Percentiles rank a stretch among this genome's conserved stretches.
Evolutionary conservation across 202 grass and related monocot species (phyloP).

Genomic region (Eragrostis tef): DNA sequence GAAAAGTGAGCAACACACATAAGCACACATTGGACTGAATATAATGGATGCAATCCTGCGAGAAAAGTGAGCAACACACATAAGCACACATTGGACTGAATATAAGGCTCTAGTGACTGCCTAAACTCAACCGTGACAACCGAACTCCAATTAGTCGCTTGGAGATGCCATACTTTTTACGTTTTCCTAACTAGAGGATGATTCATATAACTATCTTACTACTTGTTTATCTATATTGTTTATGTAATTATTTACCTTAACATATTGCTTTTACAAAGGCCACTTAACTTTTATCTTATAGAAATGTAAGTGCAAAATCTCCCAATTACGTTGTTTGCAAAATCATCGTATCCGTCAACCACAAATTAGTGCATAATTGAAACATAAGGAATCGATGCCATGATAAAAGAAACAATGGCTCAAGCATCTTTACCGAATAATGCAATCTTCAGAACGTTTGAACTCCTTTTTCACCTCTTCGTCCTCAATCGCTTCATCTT

Average conservation of each 20-base stretch:
- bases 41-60: no score
- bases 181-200: no score
- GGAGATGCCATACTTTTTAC: no score
- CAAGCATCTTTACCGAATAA: constrained; percentile 68
- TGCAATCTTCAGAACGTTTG: constrained; percentile 73
- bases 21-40: no score
- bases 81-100: no score
- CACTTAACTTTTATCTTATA: constrained; percentile 23
- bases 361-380: constrained; percentile 27
- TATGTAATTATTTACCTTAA: background rate
- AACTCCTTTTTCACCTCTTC: constrained; percentile 93
- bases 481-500: constrained; percentile 88
- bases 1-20: no score
- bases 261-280: constrained; percentile 3
- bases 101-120: background rate
- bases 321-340: constrained; percentile 28
- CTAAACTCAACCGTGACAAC: background rate
- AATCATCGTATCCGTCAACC: constrained; percentile 13
- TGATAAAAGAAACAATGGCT: constrained; percentile 18
- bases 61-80: no score
- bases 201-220: background rate
- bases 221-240: background rate
- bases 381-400: background rate
- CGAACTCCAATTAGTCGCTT: no score
- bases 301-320: constrained; percentile 22